Percentiles rank a stretch among this genome's conserved stretches.
Evolutionary conservation across 2,329 filamentous ascomycete genomes (phyloP).

Genomic region (Penicillium sp.): DNA sequence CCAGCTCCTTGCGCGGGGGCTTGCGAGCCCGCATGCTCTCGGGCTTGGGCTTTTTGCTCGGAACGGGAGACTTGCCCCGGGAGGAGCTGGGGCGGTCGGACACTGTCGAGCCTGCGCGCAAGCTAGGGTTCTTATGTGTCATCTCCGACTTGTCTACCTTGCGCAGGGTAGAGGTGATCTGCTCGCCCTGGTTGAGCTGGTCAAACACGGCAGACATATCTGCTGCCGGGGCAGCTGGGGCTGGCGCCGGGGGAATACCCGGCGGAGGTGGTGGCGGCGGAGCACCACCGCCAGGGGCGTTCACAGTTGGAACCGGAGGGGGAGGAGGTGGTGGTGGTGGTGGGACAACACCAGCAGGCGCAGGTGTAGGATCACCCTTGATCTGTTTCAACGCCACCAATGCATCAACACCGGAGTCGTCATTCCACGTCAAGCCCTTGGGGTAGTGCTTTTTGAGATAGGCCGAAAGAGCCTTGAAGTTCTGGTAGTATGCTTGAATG

Average conservation of each 20-base stretch:
- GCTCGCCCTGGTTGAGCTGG: conserved; percentile 80
- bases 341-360: conserved; percentile 36
- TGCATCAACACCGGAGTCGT: conserved; percentile 66
- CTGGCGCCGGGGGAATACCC: conserved; percentile 53
- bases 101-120: conserved; percentile 69
- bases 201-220: conserved; percentile 87
- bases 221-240: conserved; percentile 46
- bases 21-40: conserved; percentile 82
- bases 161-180: conserved; percentile 80
- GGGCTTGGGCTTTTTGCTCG: conserved; percentile 80
- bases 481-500: conserved; percentile 85
- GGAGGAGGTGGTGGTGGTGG: conserved; percentile 44
- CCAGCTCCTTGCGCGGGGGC: conserved; percentile 70
- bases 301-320: conserved; percentile 44
- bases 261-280: conserved; percentile 67
- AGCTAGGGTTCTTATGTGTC: conserved; percentile 95
- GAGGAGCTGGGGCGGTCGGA: conserved; percentile 52
- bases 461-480: conserved; percentile 76
- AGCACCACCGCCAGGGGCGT: conserved; percentile 52
- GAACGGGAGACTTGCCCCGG: conserved; percentile 73
- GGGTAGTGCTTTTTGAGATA: conserved; percentile 82
- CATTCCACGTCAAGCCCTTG: conserved; percentile 81
- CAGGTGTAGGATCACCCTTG: conserved; percentile 41
- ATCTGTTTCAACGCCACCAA: conserved; percentile 62
- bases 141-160: conserved; percentile 95